phyloP scores from a whole-genome alignment of 495 filamentous ascomycete species.

The Annulohypoxylon maeteangense region DNA sequence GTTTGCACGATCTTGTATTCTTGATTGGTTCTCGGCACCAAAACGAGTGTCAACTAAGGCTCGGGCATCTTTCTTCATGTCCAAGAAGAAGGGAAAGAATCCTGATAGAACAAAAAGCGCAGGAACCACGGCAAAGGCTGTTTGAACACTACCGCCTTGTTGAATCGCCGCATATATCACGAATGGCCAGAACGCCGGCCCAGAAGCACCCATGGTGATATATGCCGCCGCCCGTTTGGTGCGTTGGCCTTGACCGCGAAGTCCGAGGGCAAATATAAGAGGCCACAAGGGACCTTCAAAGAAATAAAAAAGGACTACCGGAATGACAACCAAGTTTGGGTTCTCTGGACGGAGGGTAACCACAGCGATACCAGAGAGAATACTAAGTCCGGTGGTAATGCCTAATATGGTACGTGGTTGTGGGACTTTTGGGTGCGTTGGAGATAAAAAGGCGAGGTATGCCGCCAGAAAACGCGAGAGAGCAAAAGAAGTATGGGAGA shows the following conservation, averaged over 20 bases:
- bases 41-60: conserved; percentile 52
- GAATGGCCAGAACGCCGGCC: conserved; percentile 74
- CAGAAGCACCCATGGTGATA: conserved; percentile 72
- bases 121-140: conserved; percentile 50
- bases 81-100: conserved; percentile 54
- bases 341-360: conserved; percentile 62
- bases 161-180: conserved; percentile 60
- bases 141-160: conserved; percentile 48
- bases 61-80: conserved; percentile 51
- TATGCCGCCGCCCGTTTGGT: conserved; percentile 76
- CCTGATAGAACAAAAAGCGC: conserved; percentile 48
- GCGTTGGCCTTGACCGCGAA: conserved; percentile 74
- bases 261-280: conserved; percentile 72
- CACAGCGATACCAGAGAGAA: conserved; percentile 53
- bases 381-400: conserved; percentile 57
- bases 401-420: conserved; percentile 66
- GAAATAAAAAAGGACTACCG: conserved; percentile 71
- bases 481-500: conserved; percentile 60
- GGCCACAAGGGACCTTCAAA: conserved; percentile 78
- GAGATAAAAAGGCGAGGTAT: conserved; percentile 61
- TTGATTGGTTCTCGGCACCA: conserved; percentile 42
- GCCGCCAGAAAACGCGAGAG: conserved; percentile 60
- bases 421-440: conserved; percentile 58
- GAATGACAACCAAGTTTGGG: conserved; percentile 64
- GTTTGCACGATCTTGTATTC: conserved; percentile 47